These are phyloP conservation scores for Podaxis mareebaensis DNA, from an alignment of 768 basidiomycete genomes.

Conservation along the genomic window DNA sequence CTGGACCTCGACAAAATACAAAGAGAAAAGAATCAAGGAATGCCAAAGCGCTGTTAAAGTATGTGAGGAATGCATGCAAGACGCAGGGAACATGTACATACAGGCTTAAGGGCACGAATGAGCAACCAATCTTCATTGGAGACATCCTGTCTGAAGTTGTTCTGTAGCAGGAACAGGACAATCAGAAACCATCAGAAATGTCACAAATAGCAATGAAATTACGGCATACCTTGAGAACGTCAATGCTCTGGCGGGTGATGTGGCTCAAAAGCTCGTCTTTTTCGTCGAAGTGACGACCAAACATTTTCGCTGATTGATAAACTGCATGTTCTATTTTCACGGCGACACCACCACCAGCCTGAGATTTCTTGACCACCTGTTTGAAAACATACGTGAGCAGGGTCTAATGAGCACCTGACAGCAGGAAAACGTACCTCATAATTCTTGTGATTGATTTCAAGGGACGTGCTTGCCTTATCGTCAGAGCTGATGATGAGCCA, in stretches of 20 bases:
- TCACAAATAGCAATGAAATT: neutral
- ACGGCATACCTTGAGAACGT: slow-evolving; percentile 82
- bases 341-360: slow-evolving; percentile 95
- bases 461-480: slow-evolving; percentile 65
- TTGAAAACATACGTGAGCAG: slow-evolving; percentile 12
- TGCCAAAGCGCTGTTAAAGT: slow-evolving; percentile 30
- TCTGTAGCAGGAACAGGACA: slow-evolving; percentile 39
- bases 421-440: slow-evolving; percentile 56
- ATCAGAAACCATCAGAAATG: slow-evolving; percentile 6
- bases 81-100: slow-evolving; percentile 34
- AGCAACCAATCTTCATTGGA: slow-evolving; percentile 91
- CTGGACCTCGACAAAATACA: neutral
- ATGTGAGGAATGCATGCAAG: neutral
- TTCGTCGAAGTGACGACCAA: slow-evolving; percentile 93
- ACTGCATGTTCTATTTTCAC: slow-evolving; percentile 98
- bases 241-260: slow-evolving; percentile 91
- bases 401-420: slow-evolving; percentile 4
- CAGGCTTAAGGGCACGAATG: slow-evolving; percentile 84
- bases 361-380: slow-evolving; percentile 87
- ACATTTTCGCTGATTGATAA: slow-evolving; percentile 94
- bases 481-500: neutral
- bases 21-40: slow-evolving; percentile 23
- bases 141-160: slow-evolving; percentile 86
- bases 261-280: slow-evolving; percentile 93
- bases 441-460: slow-evolving; percentile 96